A percentile compares a stretch with the other conserved stretches of the same genome.
Evolutionary conservation across 2,329 filamentous ascomycete species (phyloP).

Genomic region (Zymoseptoria brevis): DNA sequence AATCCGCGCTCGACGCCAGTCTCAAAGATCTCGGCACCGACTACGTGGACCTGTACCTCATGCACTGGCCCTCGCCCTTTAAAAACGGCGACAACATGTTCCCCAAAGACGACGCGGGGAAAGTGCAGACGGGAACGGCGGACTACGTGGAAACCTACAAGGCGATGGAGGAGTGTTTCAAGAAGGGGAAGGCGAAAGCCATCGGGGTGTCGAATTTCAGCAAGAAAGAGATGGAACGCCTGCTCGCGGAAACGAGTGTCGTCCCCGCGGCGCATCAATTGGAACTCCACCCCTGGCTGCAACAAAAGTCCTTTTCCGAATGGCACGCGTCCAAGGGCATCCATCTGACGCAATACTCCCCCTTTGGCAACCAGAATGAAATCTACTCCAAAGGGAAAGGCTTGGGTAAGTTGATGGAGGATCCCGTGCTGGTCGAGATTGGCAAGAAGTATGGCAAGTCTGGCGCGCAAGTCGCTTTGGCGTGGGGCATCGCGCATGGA

Average conservation of each 20-base stretch:
- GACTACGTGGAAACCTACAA: conserved; percentile 48
- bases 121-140: conserved; percentile 33
- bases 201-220: conserved; percentile 50
- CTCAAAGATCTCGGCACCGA: conserved; percentile 56
- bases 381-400: conserved; percentile 39
- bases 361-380: conserved; percentile 48
- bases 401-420: conserved; percentile 45
- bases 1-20: conserved; percentile 50
- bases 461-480: conserved; percentile 45
- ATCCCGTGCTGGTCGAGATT: conserved; percentile 42
- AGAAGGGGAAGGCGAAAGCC: conserved; percentile 36
- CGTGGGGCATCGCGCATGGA: conserved; percentile 47
- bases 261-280: conserved; percentile 38
- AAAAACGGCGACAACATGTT: conserved; percentile 41
- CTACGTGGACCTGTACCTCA: conserved; percentile 63
- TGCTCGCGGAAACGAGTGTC: conserved; percentile 39
- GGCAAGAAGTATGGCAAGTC: conserved; percentile 47
- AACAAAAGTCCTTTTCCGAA: conserved; percentile 41
- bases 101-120: conserved; percentile 40
- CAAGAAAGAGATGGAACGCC: conserved; percentile 40
- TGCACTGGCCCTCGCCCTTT: conserved; percentile 57
- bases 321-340: conserved; percentile 45
- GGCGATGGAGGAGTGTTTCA: conserved; percentile 32
- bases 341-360: conserved; percentile 48
- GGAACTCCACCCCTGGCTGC: conserved; percentile 48